Base-by-base conservation (phyloP, 805 yeast genomes). In the Candida insectalens region DNA sequence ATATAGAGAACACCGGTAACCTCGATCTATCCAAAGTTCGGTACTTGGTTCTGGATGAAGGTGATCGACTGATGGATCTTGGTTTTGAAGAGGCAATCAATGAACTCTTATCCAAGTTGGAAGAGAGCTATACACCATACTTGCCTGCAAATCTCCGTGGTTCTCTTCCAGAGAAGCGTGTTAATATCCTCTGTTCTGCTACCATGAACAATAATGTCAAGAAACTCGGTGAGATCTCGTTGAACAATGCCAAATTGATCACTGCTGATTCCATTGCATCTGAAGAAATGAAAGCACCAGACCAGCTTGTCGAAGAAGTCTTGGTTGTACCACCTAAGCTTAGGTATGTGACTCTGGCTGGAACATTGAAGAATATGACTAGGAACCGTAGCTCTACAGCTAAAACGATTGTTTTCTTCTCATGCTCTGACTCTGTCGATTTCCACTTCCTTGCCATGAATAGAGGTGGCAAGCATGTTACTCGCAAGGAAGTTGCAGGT, bases 361-460 rank as follows among this genome's bases (percentile, higher is more conserved):
- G 83, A 1, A 52, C 68, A 4, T 62, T 92, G 39, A 74, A 70
- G 49, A 60, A 65, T 13, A 57, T 78, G 4, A 59, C 70, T 1
- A 46, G 41, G 4, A 44, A 44, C 6, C 57, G 64, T 1, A 17
- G n/a, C 8, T 25, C 14, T 4, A 3, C 8, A 8, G 32, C 32
- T 20, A 70, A 83, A 41, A 75, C 85, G 1, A 78, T 92, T 53
- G 85, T 92, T 0, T 92, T 92, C 55, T 70, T 88, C 43, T 82
- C 96, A 10, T 89, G 98, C 60, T 77, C 97, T 0, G 97, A 89
- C 52, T 82, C 95, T n/a, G 97, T 94, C 16, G 88, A 92, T 45
- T 92, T 83, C 62, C 96, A 92, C 58, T 85, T 76, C 55, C 70
- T 74, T 30, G 80, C 76, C 0, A 75, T 94, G 44, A 69, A 83